Percentiles rank a stretch among this genome's conserved stretches.
Conservation (phyloP, 768 basidiomycete genomes). For the Pisolithus orientalis region DNA sequence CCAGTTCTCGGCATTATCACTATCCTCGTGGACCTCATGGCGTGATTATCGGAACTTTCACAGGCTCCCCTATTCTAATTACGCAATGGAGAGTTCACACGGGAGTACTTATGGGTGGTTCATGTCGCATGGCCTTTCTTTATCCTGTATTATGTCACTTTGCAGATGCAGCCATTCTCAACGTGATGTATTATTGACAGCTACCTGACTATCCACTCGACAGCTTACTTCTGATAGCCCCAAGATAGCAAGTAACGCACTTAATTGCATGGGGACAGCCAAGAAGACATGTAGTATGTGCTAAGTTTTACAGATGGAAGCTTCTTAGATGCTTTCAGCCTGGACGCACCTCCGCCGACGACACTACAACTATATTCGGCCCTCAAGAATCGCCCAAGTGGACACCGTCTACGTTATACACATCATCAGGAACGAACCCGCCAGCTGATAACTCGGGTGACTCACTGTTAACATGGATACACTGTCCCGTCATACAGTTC, state of each 20-base stretch:
- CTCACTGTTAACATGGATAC: conserved; percentile 29
- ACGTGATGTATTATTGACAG: neutral
- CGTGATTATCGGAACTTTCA: conserved; percentile 20
- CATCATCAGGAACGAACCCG: neutral
- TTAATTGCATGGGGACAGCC: neutral
- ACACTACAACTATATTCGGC: neutral
- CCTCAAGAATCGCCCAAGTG: conserved; percentile 9
- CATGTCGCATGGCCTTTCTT: neutral
- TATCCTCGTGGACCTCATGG: conserved; percentile 79
- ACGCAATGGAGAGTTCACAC: neutral
- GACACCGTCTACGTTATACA: conserved; percentile 1
- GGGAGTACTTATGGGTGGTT: neutral
- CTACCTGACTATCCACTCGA: neutral
- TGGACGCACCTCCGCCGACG: neutral
- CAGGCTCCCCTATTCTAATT: neutral
- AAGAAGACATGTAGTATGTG: neutral
- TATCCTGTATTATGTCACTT: neutral
- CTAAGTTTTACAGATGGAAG: neutral
- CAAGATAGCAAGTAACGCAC: neutral
- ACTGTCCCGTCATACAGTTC: conserved; percentile 34
- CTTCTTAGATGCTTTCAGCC: neutral
- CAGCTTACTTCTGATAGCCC: neutral
- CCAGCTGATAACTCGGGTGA: neutral
- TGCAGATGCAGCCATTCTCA: neutral
- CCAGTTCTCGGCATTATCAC: conserved; percentile 85